Conservation (phyloP, 495 filamentous ascomycete genomes). For the Achaetomiella virescens region DNA sequence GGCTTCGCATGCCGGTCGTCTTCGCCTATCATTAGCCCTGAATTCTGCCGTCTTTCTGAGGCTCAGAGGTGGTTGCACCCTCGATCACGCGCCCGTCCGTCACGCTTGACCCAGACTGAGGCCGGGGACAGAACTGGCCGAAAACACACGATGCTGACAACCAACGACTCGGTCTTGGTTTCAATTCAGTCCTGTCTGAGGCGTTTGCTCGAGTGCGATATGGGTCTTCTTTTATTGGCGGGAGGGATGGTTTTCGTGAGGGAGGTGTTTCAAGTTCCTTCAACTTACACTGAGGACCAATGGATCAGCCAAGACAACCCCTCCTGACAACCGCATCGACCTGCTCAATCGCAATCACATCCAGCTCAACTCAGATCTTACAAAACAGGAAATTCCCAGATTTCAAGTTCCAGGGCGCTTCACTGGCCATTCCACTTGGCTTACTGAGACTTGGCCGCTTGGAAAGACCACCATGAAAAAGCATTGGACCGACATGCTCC, state of each 20-base stretch:
- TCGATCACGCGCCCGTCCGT: no score
- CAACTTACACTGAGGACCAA: not conserved
- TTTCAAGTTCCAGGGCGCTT: not conserved
- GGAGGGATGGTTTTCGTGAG: not conserved
- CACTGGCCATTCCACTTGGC: not conserved
- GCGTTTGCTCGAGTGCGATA: not conserved
- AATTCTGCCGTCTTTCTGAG: no score
- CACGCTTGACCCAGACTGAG: no score
- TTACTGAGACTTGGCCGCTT: not conserved
- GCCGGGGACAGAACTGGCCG: no score
- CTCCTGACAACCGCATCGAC: not conserved
- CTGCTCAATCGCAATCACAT: not conserved
- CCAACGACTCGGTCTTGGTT: no score
- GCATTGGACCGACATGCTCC: not conserved
- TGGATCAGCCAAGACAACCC: conserved; percentile 9
- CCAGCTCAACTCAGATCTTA: not conserved
- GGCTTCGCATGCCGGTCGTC: not conserved
- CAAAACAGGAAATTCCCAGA: not conserved
- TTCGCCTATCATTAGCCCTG: not conserved
- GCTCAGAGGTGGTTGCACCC: no score
- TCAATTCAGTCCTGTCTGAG: no score
- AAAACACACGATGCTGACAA: not conserved
- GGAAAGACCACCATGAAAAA: not conserved
- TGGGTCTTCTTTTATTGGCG: not conserved
- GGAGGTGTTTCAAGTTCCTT: conserved; percentile 3